Conservation (phyloP, 768 basidiomycete species). For the Xanthoconium purpureum region DNA sequence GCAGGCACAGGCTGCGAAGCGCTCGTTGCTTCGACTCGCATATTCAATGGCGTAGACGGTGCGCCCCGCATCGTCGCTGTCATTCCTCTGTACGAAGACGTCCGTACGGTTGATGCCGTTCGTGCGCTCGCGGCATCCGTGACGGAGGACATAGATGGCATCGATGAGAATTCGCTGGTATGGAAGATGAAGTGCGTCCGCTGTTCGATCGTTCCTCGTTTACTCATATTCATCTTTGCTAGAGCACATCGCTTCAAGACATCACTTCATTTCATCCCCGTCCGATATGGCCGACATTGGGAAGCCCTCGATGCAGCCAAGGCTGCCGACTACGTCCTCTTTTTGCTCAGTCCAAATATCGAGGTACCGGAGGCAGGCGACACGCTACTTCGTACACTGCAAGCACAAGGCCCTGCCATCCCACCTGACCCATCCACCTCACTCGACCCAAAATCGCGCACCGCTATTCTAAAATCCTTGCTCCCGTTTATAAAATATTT, state of each 20-base stretch:
- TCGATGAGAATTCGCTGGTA: constrained; percentile 22
- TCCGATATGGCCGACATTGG: constrained; percentile 71
- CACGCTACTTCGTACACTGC: constrained; percentile 79
- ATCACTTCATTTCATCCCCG: constrained; percentile 79
- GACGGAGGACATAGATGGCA: constrained; percentile 39
- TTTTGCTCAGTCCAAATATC: constrained; percentile 73
- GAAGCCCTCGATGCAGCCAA: constrained; percentile 80
- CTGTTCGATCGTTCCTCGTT: constrained; percentile 22
- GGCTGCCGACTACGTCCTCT: constrained; percentile 86
- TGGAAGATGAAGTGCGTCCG: constrained; percentile 65
- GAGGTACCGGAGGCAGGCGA: constrained; percentile 90
- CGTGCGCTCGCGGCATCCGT: constrained; percentile 57
- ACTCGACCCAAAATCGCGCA: constrained; percentile 59
- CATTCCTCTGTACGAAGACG: constrained; percentile 75
- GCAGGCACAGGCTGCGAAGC: constrained; percentile 74
- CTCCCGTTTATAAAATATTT: constrained; percentile 96
- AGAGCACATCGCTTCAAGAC: constrained; percentile 92
- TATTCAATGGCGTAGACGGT: constrained; percentile 76
- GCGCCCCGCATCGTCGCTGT: constrained; percentile 86
- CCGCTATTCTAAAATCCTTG: constrained; percentile 78
- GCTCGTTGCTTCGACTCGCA: constrained; percentile 68
- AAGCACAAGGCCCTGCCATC: constrained; percentile 84
- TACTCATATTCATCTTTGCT: background rate
- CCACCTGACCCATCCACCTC: constrained; percentile 47
- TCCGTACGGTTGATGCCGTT: constrained; percentile 51